These are phyloP conservation scores for Ogataea populi-albae DNA, from an alignment of 805 yeast genomes.

Conservation along the genomic window DNA sequence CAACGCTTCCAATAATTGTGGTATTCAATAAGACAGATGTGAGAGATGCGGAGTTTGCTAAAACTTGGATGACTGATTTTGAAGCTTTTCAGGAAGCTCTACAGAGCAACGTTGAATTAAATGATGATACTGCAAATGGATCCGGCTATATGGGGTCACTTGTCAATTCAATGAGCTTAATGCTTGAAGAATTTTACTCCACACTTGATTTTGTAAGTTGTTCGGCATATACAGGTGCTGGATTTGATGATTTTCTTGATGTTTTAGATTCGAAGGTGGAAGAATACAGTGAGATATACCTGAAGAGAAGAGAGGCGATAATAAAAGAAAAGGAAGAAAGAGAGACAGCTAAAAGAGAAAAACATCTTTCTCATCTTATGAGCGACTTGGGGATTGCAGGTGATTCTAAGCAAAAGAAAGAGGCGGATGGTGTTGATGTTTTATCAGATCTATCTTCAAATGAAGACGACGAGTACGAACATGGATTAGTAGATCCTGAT, in stretches of 20 bases:
- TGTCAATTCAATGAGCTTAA: conserved; percentile 90
- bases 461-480: conserved; percentile 41
- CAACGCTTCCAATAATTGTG: conserved; percentile 93
- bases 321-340: conserved; percentile 71
- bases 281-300: conserved; percentile 81
- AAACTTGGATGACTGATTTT: conserved; percentile 97
- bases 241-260: conserved; percentile 85
- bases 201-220: conserved; percentile 91
- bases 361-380: conserved; percentile 70
- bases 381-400: conserved; percentile 87
- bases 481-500: conserved; percentile 46
- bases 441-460: conserved; percentile 46
- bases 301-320: conserved; percentile 81
- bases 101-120: conserved; percentile 60
- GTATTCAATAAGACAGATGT: conserved; percentile 96
- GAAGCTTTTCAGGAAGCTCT: conserved; percentile 85
- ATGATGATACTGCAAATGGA: conserved; percentile 54
- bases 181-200: conserved; percentile 94
- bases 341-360: conserved; percentile 68
- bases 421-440: conserved; percentile 42
- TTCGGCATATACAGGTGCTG: conserved; percentile 89
- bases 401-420: conserved; percentile 29
- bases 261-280: conserved; percentile 83
- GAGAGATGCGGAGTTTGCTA: conserved; percentile 78
- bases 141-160: conserved; percentile 93